phyloP scores from a whole-genome alignment of 352 stramenopile genomes.

The Pilasporangium apinafurcum region DNA sequence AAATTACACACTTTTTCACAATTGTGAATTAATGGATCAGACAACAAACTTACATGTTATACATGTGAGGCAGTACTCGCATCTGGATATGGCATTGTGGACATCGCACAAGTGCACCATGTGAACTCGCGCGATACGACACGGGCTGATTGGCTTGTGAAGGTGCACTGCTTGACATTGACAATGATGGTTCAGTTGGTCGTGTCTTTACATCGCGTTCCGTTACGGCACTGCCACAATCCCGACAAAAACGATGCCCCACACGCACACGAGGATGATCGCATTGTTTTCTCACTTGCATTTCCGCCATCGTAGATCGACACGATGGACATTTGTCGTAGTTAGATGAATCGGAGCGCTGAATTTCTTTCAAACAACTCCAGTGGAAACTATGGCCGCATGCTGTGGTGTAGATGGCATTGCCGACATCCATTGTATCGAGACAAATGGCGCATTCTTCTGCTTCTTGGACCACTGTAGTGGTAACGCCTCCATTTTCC shows the following conservation, averaged over 20 bases:
- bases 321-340: conserved; percentile 84
- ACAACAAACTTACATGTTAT: conserved; percentile 71
- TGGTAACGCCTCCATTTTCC: conserved; percentile 15
- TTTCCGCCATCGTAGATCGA: conserved; percentile 63
- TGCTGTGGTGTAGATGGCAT: conserved; percentile 79
- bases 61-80: conserved; percentile 84
- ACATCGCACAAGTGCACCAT: conserved; percentile 79
- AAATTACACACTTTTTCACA: background rate
- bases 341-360: conserved; percentile 71
- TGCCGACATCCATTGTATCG: conserved; percentile 69
- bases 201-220: conserved; percentile 65
- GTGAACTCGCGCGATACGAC: conserved; percentile 73
- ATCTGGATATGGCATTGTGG: conserved; percentile 85
- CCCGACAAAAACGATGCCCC: conserved; percentile 72
- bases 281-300: conserved; percentile 81
- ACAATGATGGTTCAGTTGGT: conserved; percentile 18
- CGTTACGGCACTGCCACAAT: conserved; percentile 55
- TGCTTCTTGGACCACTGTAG: conserved; percentile 49
- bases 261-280: conserved; percentile 78
- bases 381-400: conserved; percentile 85
- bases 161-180: background rate
- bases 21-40: background rate
- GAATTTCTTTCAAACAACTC: conserved; percentile 80
- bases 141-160: conserved; percentile 33
- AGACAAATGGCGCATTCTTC: conserved; percentile 85